phyloP scores from a whole-genome alignment of 139 green algal genomes.

The Yamagishiella unicocca region DNA sequence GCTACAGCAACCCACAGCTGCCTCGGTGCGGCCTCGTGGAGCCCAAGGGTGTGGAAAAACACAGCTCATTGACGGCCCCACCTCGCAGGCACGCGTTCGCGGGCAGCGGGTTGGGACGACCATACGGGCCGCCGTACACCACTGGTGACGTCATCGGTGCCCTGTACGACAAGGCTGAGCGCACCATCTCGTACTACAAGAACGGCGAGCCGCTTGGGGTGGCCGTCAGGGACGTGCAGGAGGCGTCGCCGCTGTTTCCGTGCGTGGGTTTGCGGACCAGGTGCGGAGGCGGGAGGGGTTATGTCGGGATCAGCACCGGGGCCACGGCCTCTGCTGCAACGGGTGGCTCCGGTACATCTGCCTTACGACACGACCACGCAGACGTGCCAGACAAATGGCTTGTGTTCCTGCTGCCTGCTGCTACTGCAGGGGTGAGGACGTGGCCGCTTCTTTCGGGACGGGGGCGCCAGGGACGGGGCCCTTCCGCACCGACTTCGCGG shows the following conservation, averaged over 20 bases:
- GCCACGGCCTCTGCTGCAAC: too few relatives aligned
- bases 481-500: slow-evolving; percentile 23
- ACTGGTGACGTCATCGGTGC: slow-evolving; percentile 63
- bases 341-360: too few relatives aligned
- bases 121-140: slow-evolving; percentile 59
- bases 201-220: slow-evolving; percentile 75
- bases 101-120: slow-evolving; percentile 53
- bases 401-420: too few relatives aligned
- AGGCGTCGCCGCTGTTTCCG: slow-evolving; percentile 74
- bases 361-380: too few relatives aligned
- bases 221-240: slow-evolving; percentile 77
- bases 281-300: slow-evolving; percentile 72
- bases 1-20: too few relatives aligned
- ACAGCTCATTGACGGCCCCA: too few relatives aligned
- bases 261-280: slow-evolving; percentile 82
- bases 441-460: slow-evolving; percentile 32
- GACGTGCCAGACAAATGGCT: too few relatives aligned
- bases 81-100: slow-evolving; percentile 65
- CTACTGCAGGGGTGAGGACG: slow-evolving; percentile 7
- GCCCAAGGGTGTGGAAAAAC: too few relatives aligned
- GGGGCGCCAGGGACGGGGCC: not conserved
- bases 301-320: too few relatives aligned
- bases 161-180: slow-evolving; percentile 54
- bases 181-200: slow-evolving; percentile 56
- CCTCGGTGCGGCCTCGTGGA: too few relatives aligned